phyloP scores from a whole-genome alignment of 768 basidiomycete genomes.

The Vishniacozyma victoriae region DNA sequence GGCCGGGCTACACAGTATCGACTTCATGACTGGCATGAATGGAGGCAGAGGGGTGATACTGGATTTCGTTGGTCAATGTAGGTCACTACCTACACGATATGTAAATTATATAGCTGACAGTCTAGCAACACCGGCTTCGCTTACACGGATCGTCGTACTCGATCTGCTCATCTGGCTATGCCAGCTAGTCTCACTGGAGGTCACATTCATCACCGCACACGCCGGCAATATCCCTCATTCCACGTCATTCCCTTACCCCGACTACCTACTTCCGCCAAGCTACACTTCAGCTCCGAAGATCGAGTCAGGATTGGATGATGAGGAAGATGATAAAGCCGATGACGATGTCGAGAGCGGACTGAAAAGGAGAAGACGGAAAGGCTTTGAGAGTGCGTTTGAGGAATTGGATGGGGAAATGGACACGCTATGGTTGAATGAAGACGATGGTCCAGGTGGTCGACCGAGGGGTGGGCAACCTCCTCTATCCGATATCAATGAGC shows the following conservation, averaged over 20 bases:
- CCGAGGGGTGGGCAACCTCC: too few species aligned
- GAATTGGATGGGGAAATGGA: conserved; percentile 11
- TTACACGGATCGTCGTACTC: conserved; percentile 28
- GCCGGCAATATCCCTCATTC: conserved; percentile 5
- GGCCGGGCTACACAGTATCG: conserved; percentile 24
- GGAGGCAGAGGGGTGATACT: conserved; percentile 28
- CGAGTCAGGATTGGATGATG: conserved; percentile 9
- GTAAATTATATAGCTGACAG: neutral
- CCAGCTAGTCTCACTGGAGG: conserved; percentile 20
- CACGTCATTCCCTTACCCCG: conserved; percentile 21
- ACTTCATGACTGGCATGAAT: conserved; percentile 17
- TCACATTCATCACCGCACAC: conserved; percentile 28
- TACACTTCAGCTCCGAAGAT: neutral
- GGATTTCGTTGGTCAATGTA: conserved; percentile 39
- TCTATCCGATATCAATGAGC: too few species aligned
- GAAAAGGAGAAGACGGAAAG: conserved; percentile 7
- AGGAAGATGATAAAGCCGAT: conserved; percentile 20
- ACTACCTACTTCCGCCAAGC: conserved; percentile 27
- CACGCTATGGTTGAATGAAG: conserved; percentile 30
- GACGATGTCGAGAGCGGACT: neutral
- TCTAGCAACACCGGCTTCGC: conserved; percentile 23
- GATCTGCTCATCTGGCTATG: conserved; percentile 26
- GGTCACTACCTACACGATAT: conserved; percentile 4
- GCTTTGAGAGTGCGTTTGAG: conserved; percentile 2
- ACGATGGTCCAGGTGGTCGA: conserved; percentile 4